phyloP scores from a whole-genome alignment of 2,329 filamentous ascomycete genomes.

The Diaporthe sp. region DNA sequence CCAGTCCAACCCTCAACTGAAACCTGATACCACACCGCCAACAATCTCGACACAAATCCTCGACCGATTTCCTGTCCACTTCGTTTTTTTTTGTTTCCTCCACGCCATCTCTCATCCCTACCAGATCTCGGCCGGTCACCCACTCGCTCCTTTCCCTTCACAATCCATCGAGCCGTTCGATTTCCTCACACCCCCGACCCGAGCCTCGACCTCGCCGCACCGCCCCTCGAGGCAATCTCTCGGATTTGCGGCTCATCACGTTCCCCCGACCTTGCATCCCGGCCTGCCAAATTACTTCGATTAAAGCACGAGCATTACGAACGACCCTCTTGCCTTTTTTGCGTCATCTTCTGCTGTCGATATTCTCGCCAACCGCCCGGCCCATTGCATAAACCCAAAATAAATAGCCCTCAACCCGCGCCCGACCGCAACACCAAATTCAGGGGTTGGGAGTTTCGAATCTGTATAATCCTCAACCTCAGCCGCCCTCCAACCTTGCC shows the following conservation, averaged over 20 bases:
- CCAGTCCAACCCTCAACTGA: conserved; percentile 34
- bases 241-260: conserved; percentile 24
- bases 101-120: conserved; percentile 20
- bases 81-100: background rate
- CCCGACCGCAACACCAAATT: conserved; percentile 19
- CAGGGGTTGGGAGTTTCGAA: conserved; percentile 25
- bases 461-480: conserved; percentile 25
- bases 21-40: conserved; percentile 35
- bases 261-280: conserved; percentile 27
- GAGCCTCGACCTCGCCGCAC: conserved; percentile 7
- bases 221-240: conserved; percentile 22
- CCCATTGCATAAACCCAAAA: conserved; percentile 19
- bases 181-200: background rate
- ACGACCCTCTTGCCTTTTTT: conserved; percentile 13
- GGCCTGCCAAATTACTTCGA: conserved; percentile 26
- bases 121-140: conserved; percentile 8
- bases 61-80: conserved; percentile 15
- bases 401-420: conserved; percentile 15
- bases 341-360: conserved; percentile 23
- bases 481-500: background rate
- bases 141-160: conserved; percentile 1
- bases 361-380: background rate
- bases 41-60: conserved; percentile 29
- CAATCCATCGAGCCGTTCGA: conserved; percentile 7
- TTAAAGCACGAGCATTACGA: conserved; percentile 29